Percentiles rank a stretch among this genome's conserved stretches.
Evolutionary conservation across 1,139 yeast genomes (phyloP).

Genomic region (Nematodospora anomalae): DNA sequence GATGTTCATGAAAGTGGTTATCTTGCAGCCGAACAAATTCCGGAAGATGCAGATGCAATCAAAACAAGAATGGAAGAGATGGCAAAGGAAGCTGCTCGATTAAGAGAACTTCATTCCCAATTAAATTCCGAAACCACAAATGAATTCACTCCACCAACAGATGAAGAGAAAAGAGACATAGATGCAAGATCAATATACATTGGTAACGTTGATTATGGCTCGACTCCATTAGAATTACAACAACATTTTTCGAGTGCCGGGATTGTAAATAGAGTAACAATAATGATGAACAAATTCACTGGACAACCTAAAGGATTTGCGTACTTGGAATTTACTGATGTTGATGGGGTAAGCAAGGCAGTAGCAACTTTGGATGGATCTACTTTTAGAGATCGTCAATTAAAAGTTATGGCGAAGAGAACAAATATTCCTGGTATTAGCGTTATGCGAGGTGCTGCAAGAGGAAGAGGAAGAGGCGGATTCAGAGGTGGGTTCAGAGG

Average conservation of each 20-base stretch:
- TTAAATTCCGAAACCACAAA: constrained; percentile 15
- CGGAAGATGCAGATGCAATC: constrained; percentile 1
- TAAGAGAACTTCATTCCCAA: constrained; percentile 28
- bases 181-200: constrained; percentile 84
- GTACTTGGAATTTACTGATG: constrained; percentile 74
- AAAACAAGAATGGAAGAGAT: constrained; percentile 23
- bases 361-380: constrained; percentile 62
- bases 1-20: constrained; percentile 2
- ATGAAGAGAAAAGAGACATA: constrained; percentile 40
- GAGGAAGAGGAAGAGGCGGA: constrained; percentile 33
- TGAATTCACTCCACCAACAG: constrained; percentile 17
- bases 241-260: constrained; percentile 77
- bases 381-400: constrained; percentile 62
- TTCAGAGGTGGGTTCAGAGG: constrained; percentile 21
- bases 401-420: constrained; percentile 74
- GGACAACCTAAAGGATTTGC: constrained; percentile 89
- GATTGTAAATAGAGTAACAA: constrained; percentile 78
- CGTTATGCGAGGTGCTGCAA: constrained; percentile 41
- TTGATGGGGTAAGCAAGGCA: constrained; percentile 63
- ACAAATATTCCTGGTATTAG: constrained; percentile 75
- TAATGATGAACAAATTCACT: constrained; percentile 65
- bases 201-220: constrained; percentile 80
- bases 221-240: constrained; percentile 81
- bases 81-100: constrained; percentile 31
- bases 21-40: not conserved